Base-by-base conservation (phyloP, 225 moss, liverwort and hornwort species). In the Takakia lepidozioides region DNA sequence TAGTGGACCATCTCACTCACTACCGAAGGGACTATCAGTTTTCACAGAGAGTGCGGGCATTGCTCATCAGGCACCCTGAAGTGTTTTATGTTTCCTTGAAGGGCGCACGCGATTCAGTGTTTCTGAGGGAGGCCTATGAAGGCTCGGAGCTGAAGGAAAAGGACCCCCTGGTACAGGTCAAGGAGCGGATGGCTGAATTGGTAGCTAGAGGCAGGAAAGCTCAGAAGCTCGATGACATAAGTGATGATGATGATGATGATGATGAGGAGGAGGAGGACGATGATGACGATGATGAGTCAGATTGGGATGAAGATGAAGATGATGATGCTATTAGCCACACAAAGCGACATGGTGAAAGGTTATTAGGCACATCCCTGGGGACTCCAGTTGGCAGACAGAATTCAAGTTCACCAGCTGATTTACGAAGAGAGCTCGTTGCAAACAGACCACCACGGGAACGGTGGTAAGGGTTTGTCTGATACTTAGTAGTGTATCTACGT, bases 41-140 rank as follows among this genome's bases (percentile, higher is more conserved):
- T 29, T 89, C 89, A 1, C 89, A 89, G 56, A 59, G 84, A 24
- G 79, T 93, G 28, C 62, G 86, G 24, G 61, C 79, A 0, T 55
- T 74, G 70, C 83, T 93, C 34, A 86, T 93, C 40, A 78, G 93
- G 27, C 93, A 89, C 49, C 93, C 93, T 0, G 89, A 89, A 58
- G 60, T 70, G 57, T 93, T 93, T 55, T 93, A 93, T 25, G 93
- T 93, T 5, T 89, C 89, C 2, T 65, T 89, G 62, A 88, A 70
- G 53, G 93, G 93, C 19, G 29, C 49, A 30, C 71, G 93, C 15
- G 89, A 93, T 48, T 84, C 85, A 18, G 93, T 93, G n/a, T 93
- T 93, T 29, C 76, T 92, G 2, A 64, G 87, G 17, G 92, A 92
- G 51, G 84, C 84, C 22, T 92, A 82, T 52, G 61, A 75, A 1